Conservation (phyloP, 495 filamentous ascomycete species). For the Hypomontagnella monticulosa region DNA sequence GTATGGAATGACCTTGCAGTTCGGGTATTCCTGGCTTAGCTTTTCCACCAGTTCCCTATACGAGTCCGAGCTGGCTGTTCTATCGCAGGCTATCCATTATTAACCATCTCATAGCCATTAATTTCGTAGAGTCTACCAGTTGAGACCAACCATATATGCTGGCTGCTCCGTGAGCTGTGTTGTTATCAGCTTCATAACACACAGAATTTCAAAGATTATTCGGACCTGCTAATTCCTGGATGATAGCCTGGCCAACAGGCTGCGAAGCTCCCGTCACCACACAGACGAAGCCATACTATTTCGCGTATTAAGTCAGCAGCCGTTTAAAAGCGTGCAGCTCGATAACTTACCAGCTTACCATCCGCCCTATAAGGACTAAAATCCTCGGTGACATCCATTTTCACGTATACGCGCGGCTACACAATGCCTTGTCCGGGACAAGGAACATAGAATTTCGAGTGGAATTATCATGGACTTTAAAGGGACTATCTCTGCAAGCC, state of each 20-base stretch:
- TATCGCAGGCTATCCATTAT: slow-evolving; percentile 45
- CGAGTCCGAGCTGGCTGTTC: slow-evolving; percentile 32
- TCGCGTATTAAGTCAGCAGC: slow-evolving; percentile 2
- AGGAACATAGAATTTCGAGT: no score
- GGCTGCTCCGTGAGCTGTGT: slow-evolving; percentile 67
- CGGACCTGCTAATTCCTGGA: slow-evolving; percentile 64
- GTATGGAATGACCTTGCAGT: slow-evolving; percentile 67
- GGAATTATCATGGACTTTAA: no score
- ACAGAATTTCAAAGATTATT: not conserved
- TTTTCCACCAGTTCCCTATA: slow-evolving; percentile 45
- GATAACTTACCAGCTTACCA: slow-evolving; percentile 63
- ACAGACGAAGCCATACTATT: slow-evolving; percentile 69
- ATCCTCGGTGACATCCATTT: slow-evolving; percentile 55
- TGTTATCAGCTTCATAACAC: slow-evolving; percentile 9
- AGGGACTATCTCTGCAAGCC: no score
- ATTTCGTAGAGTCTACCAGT: not conserved
- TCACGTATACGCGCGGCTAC: no score
- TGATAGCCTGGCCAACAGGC: slow-evolving; percentile 67
- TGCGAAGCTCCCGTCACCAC: slow-evolving; percentile 68
- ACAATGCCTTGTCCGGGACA: no score
- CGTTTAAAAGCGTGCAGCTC: not conserved
- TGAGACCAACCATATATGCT: slow-evolving; percentile 63
- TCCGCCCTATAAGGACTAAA: slow-evolving; percentile 68
- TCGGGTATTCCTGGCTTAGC: slow-evolving; percentile 53
- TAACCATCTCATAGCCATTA: not conserved